Base-by-base conservation (phyloP, 1,284 basidiomycete species). In the Sporisorium sorghi region DNA sequence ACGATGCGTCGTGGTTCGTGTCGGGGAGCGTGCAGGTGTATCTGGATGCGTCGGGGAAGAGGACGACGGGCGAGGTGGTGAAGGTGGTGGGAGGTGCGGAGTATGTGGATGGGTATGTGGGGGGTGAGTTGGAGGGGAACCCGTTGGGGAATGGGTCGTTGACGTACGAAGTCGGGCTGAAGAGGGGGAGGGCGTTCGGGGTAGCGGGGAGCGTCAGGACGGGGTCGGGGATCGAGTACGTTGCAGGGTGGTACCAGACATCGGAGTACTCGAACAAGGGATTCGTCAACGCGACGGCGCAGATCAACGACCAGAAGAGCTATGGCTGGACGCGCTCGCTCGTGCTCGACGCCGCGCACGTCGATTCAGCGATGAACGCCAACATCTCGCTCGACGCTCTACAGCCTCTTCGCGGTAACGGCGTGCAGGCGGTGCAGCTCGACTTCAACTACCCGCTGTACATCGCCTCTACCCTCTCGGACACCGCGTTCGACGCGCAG, bases 1-100 rank as follows among this genome's bases (percentile, higher is more conserved):
- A 91, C 77, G 88, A 91, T 59, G 71, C 69, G 11, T 91, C 91
- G 78, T 93, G 92, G 92, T 92, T 89, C 49, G 67, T 83, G 87
- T 92, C 42, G 91, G 91, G 90, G 3, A 86, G 88, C 39, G 86
- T 93, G 5, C 90, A 91, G 82, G 89, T 84, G 30, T 62, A 70
- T 32, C 30, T 78, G 30, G 76, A 78, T 58, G 21, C 17, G 7
- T 59, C 58, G 12, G 54, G 28, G 10, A 33, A 62, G 40, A 56
- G 73, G 44, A 80, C 78, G 24, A 65, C 49, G 43, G 78, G 78
- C 12, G 23, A 21, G 10, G 21, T 71, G 21, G 8, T 75, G 3
- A 42, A 19, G 47, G 40, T 24, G 28, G 43, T 39, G 9, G 30
- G 26, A 15, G 54, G 51, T 0, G 40, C n/a, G 10, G 52, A 58